Evolutionary conservation across 768 basidiomycete species (phyloP), one percentile per base, ranked within the genome.

Genomic region (Pleurotus ostreatus): DNA sequence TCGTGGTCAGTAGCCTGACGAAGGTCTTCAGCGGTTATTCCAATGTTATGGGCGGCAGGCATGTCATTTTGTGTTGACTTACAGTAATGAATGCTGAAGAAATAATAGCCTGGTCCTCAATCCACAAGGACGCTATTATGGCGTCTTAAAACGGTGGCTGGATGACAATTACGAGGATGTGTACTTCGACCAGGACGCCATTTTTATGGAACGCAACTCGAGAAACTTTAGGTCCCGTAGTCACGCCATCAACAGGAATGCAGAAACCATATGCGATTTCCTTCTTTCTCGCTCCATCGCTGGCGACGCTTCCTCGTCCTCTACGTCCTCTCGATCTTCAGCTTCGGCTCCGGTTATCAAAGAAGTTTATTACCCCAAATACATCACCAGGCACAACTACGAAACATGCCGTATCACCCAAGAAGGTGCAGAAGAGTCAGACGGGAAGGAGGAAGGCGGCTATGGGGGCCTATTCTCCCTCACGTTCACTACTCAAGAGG

Each of bases 11-110:
- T 60, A 87, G 85, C 67, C 63, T 92, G 61, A 83, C 85, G 26
- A 92, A 92, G 74, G 74, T 90, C 34, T 92, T 92, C 69, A 87
- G 85, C 58, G 89, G 89, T 4, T 82, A 86, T 55, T 77, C 80
- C 30, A 90, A 92, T 63, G 86, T 88, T 56, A 89, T 92, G 89
- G 88, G 90, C 25, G 89, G 89, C 61, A 87, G 85, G 88, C 86
- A 60, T 70, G 41, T 55, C 30, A 34, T 26, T 22, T 22, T 9
- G 7, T 13, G 25, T 18, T 26, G 11, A 4, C 16, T n/a, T 52
- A 30, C 25, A 2, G 16, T 13, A 30, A 16, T 30, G 20, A 9
- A 6, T 23, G 30, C 30, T 55, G 2, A 47, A 45, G 6, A 13
- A 2, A 25, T 26, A 26, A 23, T 41, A 91, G 89, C 63, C 73